phyloP scores from a whole-genome alignment of 2,329 filamentous ascomycete genomes.

The Paradendryphiella salina region DNA sequence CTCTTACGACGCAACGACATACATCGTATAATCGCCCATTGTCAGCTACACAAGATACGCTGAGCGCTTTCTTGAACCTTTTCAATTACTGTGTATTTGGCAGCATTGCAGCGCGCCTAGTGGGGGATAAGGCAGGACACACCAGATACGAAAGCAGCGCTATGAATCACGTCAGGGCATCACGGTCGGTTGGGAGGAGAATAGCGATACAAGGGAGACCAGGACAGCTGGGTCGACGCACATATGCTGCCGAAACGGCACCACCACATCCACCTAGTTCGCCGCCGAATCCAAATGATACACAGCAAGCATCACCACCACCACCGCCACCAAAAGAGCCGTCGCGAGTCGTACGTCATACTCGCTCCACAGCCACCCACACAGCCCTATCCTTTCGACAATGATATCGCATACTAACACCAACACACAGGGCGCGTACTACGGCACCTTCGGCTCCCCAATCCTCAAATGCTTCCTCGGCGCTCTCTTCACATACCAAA shows the following conservation, averaged over 20 bases:
- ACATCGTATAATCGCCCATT: too few relatives aligned
- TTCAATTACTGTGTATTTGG: too few relatives aligned
- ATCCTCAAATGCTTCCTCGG: slow-evolving; percentile 73
- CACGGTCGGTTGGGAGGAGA: slow-evolving; percentile 7
- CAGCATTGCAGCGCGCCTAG: too few relatives aligned
- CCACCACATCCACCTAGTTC: slow-evolving; percentile 8
- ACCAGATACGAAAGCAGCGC: background rate
- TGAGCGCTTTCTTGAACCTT: too few relatives aligned
- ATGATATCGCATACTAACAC: background rate
- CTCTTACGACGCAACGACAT: too few relatives aligned
- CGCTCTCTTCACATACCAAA: slow-evolving; percentile 76
- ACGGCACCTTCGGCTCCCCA: slow-evolving; percentile 73
- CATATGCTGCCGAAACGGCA: slow-evolving; percentile 21
- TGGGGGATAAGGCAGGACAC: background rate
- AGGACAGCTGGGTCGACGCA: slow-evolving; percentile 14
- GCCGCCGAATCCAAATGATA: slow-evolving; percentile 18
- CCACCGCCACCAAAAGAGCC: slow-evolving; percentile 22
- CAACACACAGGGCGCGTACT: slow-evolving; percentile 60
- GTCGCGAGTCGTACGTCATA: slow-evolving; percentile 28
- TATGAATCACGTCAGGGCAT: slow-evolving; percentile 23
- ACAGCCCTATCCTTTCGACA: background rate
- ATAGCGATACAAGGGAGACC: slow-evolving; percentile 4
- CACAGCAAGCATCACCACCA: slow-evolving; percentile 9
- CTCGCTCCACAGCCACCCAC: background rate
- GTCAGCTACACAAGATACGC: too few relatives aligned